Conservation (phyloP, 2,329 filamentous ascomycete genomes). For the Hymenoscyphus linearis region DNA sequence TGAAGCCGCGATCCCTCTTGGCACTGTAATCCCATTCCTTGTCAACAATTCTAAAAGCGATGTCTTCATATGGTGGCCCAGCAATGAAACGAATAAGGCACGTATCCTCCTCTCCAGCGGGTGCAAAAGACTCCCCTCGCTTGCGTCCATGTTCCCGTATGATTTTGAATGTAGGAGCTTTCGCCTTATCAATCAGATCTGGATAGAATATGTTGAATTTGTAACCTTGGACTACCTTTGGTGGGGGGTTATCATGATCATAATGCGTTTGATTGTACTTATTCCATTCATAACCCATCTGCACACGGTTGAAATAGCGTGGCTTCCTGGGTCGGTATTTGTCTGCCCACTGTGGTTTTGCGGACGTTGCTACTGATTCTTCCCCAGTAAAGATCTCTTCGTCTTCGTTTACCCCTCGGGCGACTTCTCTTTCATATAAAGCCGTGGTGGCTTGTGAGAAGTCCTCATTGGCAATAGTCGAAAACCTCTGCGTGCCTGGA, state of each 20-base stretch:
- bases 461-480: constrained; percentile 65
- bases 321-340: constrained; percentile 89
- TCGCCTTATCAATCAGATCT: constrained; percentile 89
- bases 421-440: constrained; percentile 87
- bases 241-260: constrained; percentile 95
- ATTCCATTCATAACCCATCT: constrained; percentile 99
- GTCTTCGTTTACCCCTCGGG: constrained; percentile 83
- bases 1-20: constrained; percentile 90
- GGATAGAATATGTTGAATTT: constrained; percentile 99
- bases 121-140: constrained; percentile 85
- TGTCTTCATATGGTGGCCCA: constrained; percentile 91
- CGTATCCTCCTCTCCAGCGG: constrained; percentile 92
- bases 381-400: constrained; percentile 94
- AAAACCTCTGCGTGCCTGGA: constrained; percentile 62
- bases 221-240: constrained; percentile 97
- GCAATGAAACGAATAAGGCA: constrained; percentile 95
- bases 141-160: constrained; percentile 87
- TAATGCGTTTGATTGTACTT: constrained; percentile 99
- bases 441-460: constrained; percentile 84
- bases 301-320: constrained; percentile 93
- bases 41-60: constrained; percentile 95
- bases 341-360: constrained; percentile 71
- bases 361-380: constrained; percentile 63
- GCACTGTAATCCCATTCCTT: constrained; percentile 99
- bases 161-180: constrained; percentile 92